Evolutionary conservation across 176 grass and related monocot species (phyloP), one percentile per base, ranked within the genome.

Genomic region (Elymus sibiricus): DNA sequence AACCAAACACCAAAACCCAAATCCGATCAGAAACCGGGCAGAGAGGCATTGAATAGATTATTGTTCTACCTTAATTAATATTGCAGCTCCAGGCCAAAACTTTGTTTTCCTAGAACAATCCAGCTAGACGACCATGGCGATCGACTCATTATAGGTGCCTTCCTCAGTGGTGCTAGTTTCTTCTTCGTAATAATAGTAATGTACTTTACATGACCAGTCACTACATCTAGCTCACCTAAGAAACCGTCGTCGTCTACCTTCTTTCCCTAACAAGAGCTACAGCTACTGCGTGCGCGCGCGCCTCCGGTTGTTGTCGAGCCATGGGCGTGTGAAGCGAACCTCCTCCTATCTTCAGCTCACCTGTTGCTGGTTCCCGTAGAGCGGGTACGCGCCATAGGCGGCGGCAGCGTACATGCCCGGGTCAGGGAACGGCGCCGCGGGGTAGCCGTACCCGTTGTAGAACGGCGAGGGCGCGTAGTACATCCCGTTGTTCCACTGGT

Each of bases 391-490:
- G 26, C 93, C 92, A 35, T 95, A 98, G 17, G 91, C 74, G 37
- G 93, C 81, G 26, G 93, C 81, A n/a, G 96, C 88, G 15, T 98
- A 95, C 93, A 98, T 88, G 74, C 86, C 92, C 1, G 96, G 92
- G 37, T 98, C 96, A 59, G 96, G 92, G 89, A 98, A 92, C 9
- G 88, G 93, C 7, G 90, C 62, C 14, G 90, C 77, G 7, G 93
- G 90, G 61, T 98, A 98, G 60, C 92, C 88, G 13, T 98, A 98
- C 28, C 96, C 90, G 2, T 89, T 98, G 87, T 94, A 98, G 79
- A 92, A 95, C 12, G 87, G 96, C 1, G 80, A 84, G 13, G 88
- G 82, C 5, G 91, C 89, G 38, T 95, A 98, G 79, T 92, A 98
- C 88, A 94, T 88, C 25, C 92, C 82, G 21, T 98, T 98, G 78